Evolutionary conservation across 2,329 filamentous ascomycete species (phyloP), one percentile per base, ranked within the genome.

Genomic region (Endoconidiophora polonica): DNA sequence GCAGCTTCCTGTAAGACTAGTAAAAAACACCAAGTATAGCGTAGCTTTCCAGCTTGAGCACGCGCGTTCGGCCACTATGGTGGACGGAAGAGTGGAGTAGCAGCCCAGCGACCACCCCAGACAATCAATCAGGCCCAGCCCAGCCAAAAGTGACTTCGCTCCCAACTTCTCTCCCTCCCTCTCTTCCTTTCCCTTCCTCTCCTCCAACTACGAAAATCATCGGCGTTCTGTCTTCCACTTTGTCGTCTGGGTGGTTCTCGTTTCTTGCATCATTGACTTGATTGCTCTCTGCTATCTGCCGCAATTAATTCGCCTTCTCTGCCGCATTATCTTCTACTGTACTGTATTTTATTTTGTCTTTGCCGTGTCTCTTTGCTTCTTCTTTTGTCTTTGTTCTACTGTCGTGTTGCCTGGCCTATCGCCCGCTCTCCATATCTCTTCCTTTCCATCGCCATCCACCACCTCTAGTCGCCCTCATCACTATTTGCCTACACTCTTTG

Each of bases 121-220:
- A 7, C 29, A 33, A 29, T 3, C 9, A 33, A 12, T 33, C 29
- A 12, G 29, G 26, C 26, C 26, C 7, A 33, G 29, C 29, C 9
- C 26, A 33, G 29, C 29, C 29, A 33, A 33, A 40, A 33, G 29
- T 12, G 12, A 33, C 29, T 33, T 29, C 29, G 29, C 29, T 33
- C 29, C 29, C 44, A 33, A 38, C 43, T 46, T 46, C 43, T 47
- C 44, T 44, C 49, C n/a, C 22, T 22, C 12, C 39, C 24, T 37
- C 37, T 47, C 33, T 33, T 46, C 44, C 38, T 45, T 20, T 36
- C 40, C 16, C 33, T 43, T 42, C 23, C 42, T 46, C 42, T 49
- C 20, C 29, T 33, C 29, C 29, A 33, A 33, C 29, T 12, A 33
- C 29, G 29, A 33, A 33, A 33, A 33, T 33, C 40, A 23, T 26